Evolutionary conservation across 345 rosid species (phyloP).

Genomic region (Tarenaya hassleriana): DNA sequence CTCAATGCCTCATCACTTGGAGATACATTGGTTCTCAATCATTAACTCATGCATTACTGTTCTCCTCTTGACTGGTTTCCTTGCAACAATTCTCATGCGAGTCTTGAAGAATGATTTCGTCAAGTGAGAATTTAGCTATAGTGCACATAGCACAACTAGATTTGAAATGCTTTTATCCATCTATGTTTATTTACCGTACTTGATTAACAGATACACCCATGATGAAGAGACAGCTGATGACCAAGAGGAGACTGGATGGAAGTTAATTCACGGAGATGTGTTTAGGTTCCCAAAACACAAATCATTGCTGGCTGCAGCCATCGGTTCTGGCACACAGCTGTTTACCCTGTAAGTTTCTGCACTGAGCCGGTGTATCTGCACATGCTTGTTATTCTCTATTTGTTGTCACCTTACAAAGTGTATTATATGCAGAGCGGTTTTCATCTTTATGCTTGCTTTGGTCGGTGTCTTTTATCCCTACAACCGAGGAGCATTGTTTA

Average conservation of each 20-base stretch:
- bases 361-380: not conserved
- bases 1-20: constrained; percentile 46
- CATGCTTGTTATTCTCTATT: constrained; percentile 3
- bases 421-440: constrained; percentile 32
- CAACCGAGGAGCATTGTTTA: constrained; percentile 49
- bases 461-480: constrained; percentile 59
- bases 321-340: constrained; percentile 51
- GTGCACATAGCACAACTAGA: not conserved
- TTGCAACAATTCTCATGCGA: constrained; percentile 51
- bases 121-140: constrained; percentile 34
- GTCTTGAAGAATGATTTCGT: constrained; percentile 53
- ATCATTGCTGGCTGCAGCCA: constrained; percentile 44
- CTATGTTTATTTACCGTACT: not conserved
- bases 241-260: constrained; percentile 56
- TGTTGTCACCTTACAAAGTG: constrained; percentile 5
- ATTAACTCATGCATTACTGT: constrained; percentile 55
- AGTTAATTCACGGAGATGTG: constrained; percentile 37
- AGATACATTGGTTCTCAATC: constrained; percentile 54
- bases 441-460: constrained; percentile 47
- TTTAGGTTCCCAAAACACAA: constrained; percentile 44
- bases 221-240: constrained; percentile 57
- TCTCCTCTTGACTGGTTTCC: constrained; percentile 58
- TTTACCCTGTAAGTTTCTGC: constrained; percentile 39
- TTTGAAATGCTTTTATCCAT: not conserved
- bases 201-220: constrained; percentile 39